Evolutionary conservation across 495 filamentous ascomycete genomes (phyloP).

Genomic region (Sphaerosporella brunnea): DNA sequence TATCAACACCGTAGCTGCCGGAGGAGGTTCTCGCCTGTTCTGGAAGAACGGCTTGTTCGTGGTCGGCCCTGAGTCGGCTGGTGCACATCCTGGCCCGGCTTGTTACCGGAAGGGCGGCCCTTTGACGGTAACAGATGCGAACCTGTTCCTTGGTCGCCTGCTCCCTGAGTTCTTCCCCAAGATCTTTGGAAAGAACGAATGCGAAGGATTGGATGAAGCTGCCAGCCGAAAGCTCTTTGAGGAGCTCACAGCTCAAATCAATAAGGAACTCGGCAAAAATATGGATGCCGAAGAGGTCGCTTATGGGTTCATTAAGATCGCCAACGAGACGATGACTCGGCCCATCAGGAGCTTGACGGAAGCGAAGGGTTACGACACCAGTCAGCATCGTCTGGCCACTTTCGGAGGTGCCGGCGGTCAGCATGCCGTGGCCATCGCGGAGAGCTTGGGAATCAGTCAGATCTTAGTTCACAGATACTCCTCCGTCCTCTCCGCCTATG

Average conservation of each 20-base stretch:
- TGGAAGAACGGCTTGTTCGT: conserved; percentile 89
- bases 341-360: conserved; percentile 87
- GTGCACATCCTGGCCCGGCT: conserved; percentile 81
- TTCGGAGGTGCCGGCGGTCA: conserved; percentile 95
- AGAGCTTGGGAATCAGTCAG: conserved; percentile 67
- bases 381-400: conserved; percentile 70
- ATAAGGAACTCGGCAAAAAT: conserved; percentile 46
- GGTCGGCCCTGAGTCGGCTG: conserved; percentile 87
- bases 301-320: conserved; percentile 76
- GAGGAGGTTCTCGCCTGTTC: conserved; percentile 75
- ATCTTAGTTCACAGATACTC: conserved; percentile 86
- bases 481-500: conserved; percentile 86
- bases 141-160: conserved; percentile 71
- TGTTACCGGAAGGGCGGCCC: conserved; percentile 93
- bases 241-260: conserved; percentile 62
- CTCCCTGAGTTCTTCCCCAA: conserved; percentile 92
- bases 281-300: conserved; percentile 82
- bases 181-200: conserved; percentile 84
- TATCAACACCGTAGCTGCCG: conserved; percentile 94
- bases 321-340: conserved; percentile 89
- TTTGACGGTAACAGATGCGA: conserved; percentile 84
- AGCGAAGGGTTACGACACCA: conserved; percentile 82
- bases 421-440: conserved; percentile 89
- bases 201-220: conserved; percentile 65
- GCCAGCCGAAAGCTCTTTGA: conserved; percentile 61